Base-by-base conservation (phyloP, 2,329 filamentous ascomycete species). In the Pseudogymnoascus sp. region DNA sequence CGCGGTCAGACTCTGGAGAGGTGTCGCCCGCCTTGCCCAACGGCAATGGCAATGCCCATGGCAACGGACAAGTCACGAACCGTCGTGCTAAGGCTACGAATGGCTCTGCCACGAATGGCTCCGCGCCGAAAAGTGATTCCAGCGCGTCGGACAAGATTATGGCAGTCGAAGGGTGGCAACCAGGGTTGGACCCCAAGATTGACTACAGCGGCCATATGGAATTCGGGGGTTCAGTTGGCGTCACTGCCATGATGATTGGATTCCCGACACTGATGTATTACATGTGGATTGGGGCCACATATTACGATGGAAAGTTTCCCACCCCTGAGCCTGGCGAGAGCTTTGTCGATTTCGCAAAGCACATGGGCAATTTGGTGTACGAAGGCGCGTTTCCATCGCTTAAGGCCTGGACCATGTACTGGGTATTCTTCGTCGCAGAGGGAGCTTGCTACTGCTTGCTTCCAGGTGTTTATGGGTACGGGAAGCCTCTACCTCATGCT, bases 221-320 rank as follows among this genome's bases (percentile, higher is more conserved):
- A 74, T 99, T 97, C 73, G 93, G 93, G 67, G 95, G 95, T 64
- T 87, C 90, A 2, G 74, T 82, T n/a, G 93, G 95, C 63, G 88
- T 93, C 44, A 77, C 83, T 14, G 80, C 84, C 68, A 92, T 97
- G 85, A 97, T 97, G 91, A 82, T 92, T 66, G 86, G 89, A 53
- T 99, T 97, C 77, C 95, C 95, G n/a, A 66, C 87, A 38, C 83
- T 99, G 70, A 97, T 97, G 93, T 97, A 91, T 83, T 97, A 97
- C 79, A 96, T 99, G 93, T 97, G 93, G 93, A 87, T 96, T 75
- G 95, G 95, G 61, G 90, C 93, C 35, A 93, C 88, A 60, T 96
- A 93, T 78, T 99, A 97, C 78, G 80, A 91, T 73, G 93, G 93
- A 69, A 86, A 89, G 67, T 81, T 96, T 61, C 95, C 95, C 14